Base-by-base conservation (phyloP, 2,329 filamentous ascomycete genomes). In the Dactylonectria macrodidyma region DNA sequence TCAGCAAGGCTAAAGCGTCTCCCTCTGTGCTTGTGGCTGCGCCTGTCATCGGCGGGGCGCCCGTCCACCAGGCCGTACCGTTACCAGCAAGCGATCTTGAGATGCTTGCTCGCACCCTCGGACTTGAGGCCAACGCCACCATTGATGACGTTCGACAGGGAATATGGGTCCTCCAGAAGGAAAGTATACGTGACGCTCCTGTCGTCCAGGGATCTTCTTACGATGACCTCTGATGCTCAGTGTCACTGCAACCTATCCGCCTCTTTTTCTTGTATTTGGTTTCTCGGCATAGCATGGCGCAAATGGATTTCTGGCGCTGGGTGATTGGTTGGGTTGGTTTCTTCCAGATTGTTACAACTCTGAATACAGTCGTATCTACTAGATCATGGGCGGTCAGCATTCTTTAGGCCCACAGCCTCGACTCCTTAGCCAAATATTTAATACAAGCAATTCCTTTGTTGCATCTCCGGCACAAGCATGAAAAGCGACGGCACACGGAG, bases 1-100 rank as follows among this genome's bases (percentile, higher is more conserved):
- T 97, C 54, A 71, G 56, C 59, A 72, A 77, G 58, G 74, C 74
- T 24, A 76, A 75, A 30, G 63, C 38, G 4, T 50, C 65, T 16
- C 64, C 65, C n/a, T 50, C 51, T 4, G 65, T 70, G 1, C 60
- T 62, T 14, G 44, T 69, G 36, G 46, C 72, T 22, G 64, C 65
- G 9, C 68, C 71, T 1, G 62, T 71, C 38, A 58, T 76, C 11
- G 66, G 74, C 36, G 70, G 66, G 69, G 38, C 60, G 70, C 38
- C 48, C 62, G 33, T 30, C 26, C 4, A 60, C 7, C 57, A 67
- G 16, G 66, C 62, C 24, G 62, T 60, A 22, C 46, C 70, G 9
- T 51, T 74, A n/a, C 77, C 71, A 16, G 60, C 70, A 1, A 76
- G 77, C 60, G 78, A 80, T 44, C 75, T 83, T 2, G 81, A 81